Conservation (phyloP, 208 protist genomes). For the Trypanosoma avium region DNA sequence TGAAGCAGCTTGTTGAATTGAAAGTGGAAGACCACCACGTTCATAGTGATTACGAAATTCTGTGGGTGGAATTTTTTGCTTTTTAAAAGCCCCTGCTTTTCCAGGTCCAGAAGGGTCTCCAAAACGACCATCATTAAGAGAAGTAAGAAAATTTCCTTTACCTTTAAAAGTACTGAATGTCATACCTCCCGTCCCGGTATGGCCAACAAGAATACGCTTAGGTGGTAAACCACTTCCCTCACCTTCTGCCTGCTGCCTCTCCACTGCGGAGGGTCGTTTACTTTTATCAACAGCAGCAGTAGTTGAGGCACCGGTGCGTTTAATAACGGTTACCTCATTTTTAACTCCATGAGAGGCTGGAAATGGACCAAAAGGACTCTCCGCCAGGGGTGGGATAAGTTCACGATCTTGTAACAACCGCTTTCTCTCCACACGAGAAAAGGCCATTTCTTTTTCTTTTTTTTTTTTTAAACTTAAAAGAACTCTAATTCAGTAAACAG, state of each 20-base stretch:
- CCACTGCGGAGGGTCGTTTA: conserved; percentile 1
- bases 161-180: conserved; percentile 81
- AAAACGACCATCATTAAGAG: conserved; percentile 69
- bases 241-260: conserved; percentile 6
- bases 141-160: conserved; percentile 31
- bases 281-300: conserved; percentile 1
- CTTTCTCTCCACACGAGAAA: conserved; percentile 58
- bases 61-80: conserved; percentile 85
- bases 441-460: conserved; percentile 24
- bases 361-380: conserved; percentile 86
- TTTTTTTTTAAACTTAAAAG: no score
- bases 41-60: conserved; percentile 98
- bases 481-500: background rate
- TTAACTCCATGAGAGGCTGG: conserved; percentile 45
- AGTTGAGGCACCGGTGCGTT: conserved; percentile 13
- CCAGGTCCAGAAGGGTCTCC: conserved; percentile 73
- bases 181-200: conserved; percentile 84
- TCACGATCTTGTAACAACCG: conserved; percentile 66
- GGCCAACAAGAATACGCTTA: conserved; percentile 54
- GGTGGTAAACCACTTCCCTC: background rate
- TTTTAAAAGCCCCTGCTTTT: conserved; percentile 59
- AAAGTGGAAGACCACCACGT: conserved; percentile 97
- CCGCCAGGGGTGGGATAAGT: conserved; percentile 69
- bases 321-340: conserved; percentile 33
- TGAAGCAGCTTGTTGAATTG: conserved; percentile 92